Evolutionary conservation across 768 basidiomycete genomes (phyloP), one percentile per base, ranked within the genome.

Genomic region (Pleurotus tuoliensis): DNA sequence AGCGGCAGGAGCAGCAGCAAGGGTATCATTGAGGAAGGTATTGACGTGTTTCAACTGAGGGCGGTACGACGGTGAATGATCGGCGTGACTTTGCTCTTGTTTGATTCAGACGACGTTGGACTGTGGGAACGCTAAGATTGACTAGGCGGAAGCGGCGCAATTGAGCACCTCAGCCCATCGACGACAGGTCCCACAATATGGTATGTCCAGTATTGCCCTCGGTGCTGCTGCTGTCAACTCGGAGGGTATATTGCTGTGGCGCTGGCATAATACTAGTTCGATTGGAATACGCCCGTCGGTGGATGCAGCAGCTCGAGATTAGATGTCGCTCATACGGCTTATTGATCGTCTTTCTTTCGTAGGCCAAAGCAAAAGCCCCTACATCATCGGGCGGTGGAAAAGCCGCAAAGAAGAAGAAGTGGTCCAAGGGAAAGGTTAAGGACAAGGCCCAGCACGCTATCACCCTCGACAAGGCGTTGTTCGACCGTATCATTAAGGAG

Each of bases 391-490:
- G 83, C 62, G 87, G 89, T 63, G 88, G 90, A 71, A 94, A 94
- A 74, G 77, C 89, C 69, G 92, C 91, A 61, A 98, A 98, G 85
- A 98, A 98, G 86, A 98, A 98, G 92, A 98, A 98, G 85, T 98
- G 95, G 95, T 97, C 93, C 66, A 98, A 98, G 84, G 97, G 97
- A 73, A 98, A 98, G 80, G 97, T 99, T 75, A 99, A 99, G 89
- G 97, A 99, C 81, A 99, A 98, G 88, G 93, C 96, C 68, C 87
- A 92, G 70, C 95, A 98, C 84, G 83, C 92, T 66, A 94, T 98
- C 74, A 80, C 87, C 64, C 87, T 96, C 68, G 96, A 98, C 82
- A 96, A 98, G 82, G 63, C 86, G 55, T 90, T 88, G 65, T 96
- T 75, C 76, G 92, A 94, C 78, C 90, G 92, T 68, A 94, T 97